Evolutionary conservation across 148 eudicot genomes (phyloP).

Genomic region (Arctostaphylos glauca): DNA sequence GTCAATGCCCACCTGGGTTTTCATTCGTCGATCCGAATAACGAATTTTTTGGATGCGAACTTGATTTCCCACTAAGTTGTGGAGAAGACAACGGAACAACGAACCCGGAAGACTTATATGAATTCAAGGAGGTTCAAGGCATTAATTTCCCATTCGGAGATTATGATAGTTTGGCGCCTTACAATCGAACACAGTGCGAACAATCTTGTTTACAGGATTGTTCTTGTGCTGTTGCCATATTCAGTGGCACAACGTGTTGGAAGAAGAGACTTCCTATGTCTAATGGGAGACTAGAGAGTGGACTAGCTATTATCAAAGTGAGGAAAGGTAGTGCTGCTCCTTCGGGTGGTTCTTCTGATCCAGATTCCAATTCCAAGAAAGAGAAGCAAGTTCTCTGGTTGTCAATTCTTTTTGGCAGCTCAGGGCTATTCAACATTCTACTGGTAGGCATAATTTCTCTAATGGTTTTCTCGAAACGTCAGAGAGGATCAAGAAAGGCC

Average conservation of each 20-base stretch:
- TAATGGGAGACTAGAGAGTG: not conserved
- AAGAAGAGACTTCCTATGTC: slow-evolving; percentile 14
- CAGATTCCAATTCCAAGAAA: not conserved
- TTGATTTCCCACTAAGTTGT: not conserved
- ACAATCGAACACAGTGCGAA: not conserved
- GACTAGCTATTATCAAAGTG: not conserved
- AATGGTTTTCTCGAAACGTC: not conserved
- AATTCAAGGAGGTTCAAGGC: not conserved
- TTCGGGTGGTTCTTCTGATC: not conserved
- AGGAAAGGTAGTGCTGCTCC: not conserved
- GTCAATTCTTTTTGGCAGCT: slow-evolving; percentile 5
- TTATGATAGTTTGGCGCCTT: not conserved
- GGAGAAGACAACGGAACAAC: not conserved
- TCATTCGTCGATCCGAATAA: not conserved
- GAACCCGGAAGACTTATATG: not conserved
- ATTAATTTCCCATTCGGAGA: not conserved
- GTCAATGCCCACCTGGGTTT: not conserved
- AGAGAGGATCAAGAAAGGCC: not conserved
- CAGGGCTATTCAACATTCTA: not conserved
- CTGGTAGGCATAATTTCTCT: not conserved
- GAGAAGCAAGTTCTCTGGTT: not conserved
- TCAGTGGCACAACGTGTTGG: not conserved
- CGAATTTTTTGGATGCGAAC: not conserved
- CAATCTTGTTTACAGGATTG: slow-evolving; percentile 14
- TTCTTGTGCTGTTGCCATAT: slow-evolving; percentile 3